A percentile compares a stretch with the other conserved stretches of the same genome.
These are phyloP conservation scores for Closterium sp. DNA, from an alignment of 139 green algal species.

Conservation along the genomic window DNA sequence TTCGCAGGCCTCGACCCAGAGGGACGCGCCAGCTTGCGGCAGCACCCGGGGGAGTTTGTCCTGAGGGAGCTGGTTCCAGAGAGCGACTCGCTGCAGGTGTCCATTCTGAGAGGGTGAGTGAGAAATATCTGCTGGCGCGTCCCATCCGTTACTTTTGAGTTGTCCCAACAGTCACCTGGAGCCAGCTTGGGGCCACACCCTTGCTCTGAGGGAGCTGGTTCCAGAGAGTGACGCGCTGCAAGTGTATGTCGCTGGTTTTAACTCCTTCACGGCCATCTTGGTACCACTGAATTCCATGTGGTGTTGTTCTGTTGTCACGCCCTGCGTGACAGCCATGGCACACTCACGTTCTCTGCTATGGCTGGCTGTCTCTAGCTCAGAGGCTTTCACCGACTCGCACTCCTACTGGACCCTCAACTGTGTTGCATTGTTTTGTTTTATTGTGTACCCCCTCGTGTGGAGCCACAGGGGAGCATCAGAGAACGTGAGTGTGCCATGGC, in stretches of 20 bases:
- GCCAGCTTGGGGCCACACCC: no score
- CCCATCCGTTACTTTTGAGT: no score
- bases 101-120: not conserved
- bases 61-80: not conserved
- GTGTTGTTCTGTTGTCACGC: no score
- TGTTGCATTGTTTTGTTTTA: no score
- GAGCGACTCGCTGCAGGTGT: not conserved
- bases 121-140: no score
- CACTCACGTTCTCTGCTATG: no score
- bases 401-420: not conserved
- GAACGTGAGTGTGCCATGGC: not conserved
- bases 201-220: not conserved
- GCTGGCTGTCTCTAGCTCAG: not conserved
- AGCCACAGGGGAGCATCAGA: not conserved
- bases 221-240: not conserved
- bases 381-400: not conserved
- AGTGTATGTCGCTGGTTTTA: no score
- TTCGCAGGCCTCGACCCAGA: not conserved
- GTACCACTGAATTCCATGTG: no score
- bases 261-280: no score
- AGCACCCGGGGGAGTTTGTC: not conserved
- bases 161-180: no score
- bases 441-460: no score
- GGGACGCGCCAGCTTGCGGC: not conserved
- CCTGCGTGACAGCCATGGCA: no score